A percentile compares a stretch with the other conserved stretches of the same genome.
phyloP scores from a whole-genome alignment of 192 early-diverging fungal species.

The Coemansia furcata region DNA sequence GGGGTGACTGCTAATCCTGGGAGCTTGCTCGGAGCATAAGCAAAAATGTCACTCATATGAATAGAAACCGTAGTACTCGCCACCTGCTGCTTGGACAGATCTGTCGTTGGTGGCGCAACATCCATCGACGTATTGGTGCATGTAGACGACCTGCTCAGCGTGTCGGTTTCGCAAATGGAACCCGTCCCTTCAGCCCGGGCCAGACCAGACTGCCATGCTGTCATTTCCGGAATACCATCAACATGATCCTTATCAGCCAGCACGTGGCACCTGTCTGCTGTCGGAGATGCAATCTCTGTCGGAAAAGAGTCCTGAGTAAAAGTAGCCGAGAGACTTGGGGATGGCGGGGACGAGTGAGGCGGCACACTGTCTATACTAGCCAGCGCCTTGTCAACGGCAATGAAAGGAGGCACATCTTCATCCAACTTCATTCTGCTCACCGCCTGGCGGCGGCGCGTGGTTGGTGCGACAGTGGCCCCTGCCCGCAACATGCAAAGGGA shows the following conservation, averaged over 20 bases:
- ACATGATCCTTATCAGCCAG: neutral
- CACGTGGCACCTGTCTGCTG: neutral
- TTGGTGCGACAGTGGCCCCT: conserved; percentile 3
- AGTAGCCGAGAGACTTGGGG: neutral
- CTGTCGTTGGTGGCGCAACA: neutral
- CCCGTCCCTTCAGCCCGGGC: neutral
- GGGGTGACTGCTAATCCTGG: neutral
- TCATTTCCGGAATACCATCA: neutral
- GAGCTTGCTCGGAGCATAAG: neutral
- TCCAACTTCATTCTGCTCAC: conserved; percentile 19
- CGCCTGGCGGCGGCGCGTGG: conserved; percentile 5
- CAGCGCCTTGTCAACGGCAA: neutral
- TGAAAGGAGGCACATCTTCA: neutral
- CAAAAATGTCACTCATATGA: conserved; percentile 29
- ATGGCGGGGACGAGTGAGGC: neutral
- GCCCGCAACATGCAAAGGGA: neutral
- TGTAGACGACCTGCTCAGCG: neutral
- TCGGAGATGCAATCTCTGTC: neutral
- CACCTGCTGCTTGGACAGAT: neutral
- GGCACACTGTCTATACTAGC: neutral
- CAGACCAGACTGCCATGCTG: neutral
- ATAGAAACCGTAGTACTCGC: conserved; percentile 2
- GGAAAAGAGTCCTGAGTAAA: neutral
- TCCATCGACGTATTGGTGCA: neutral
- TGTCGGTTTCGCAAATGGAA: neutral